Conservation (phyloP, 2,329 filamentous ascomycete genomes). For the Venturiaceae sp. region DNA sequence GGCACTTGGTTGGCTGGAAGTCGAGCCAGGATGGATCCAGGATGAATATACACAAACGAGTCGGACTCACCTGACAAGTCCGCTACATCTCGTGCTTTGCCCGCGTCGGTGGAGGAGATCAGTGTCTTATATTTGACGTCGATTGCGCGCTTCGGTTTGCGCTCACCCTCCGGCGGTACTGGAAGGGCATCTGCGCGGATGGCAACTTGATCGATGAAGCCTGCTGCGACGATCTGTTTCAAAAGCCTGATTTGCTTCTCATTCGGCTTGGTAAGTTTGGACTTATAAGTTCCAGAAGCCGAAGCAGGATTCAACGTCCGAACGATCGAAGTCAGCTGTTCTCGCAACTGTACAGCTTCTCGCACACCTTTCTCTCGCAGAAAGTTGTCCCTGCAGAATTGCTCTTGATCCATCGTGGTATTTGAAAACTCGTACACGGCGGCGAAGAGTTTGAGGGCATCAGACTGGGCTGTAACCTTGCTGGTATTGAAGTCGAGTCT, state of each 20-base stretch:
- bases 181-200: constrained; percentile 84
- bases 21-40: constrained; percentile 68
- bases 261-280: constrained; percentile 45
- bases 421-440: constrained; percentile 82
- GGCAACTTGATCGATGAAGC: constrained; percentile 90
- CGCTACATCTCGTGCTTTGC: constrained; percentile 23
- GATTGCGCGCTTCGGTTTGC: constrained; percentile 74
- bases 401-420: constrained; percentile 45
- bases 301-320: constrained; percentile 56
- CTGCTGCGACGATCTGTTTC: constrained; percentile 84
- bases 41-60: constrained; percentile 76
- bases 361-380: constrained; percentile 78
- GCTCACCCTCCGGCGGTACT: constrained; percentile 53
- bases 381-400: constrained; percentile 76
- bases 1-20: constrained; percentile 64
- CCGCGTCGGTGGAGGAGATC: constrained; percentile 44
- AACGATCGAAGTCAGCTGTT: constrained; percentile 65
- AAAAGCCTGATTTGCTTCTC: constrained; percentile 62
- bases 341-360: constrained; percentile 74
- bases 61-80: constrained; percentile 35
- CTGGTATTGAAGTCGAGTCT: constrained; percentile 58
- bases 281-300: constrained; percentile 27
- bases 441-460: constrained; percentile 84
- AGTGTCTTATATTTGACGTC: constrained; percentile 89
- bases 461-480: constrained; percentile 36